Evolutionary conservation across 768 basidiomycete species (phyloP).

Genomic region (Lentinula guzmanii): DNA sequence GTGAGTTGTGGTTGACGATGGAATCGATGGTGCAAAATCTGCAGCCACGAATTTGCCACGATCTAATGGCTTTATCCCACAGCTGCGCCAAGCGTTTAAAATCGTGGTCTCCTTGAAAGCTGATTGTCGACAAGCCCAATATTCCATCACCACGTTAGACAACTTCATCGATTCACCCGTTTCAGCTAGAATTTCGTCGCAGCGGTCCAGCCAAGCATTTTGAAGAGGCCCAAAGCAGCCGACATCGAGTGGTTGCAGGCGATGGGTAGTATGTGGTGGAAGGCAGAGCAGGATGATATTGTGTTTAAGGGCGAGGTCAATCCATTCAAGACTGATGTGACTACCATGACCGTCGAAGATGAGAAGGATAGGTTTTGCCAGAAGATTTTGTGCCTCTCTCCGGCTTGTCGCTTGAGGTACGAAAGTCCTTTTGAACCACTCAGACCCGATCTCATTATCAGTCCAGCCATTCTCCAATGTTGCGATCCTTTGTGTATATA

Average conservation of each 20-base stretch:
- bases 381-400: slow-evolving; percentile 8
- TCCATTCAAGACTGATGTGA: slow-evolving; percentile 23
- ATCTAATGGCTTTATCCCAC: neutral
- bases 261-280: no score
- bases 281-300: slow-evolving; percentile 25
- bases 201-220: neutral
- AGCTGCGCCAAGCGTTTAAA: no score
- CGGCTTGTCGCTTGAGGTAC: slow-evolving; percentile 22
- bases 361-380: slow-evolving; percentile 27
- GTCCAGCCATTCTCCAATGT: slow-evolving; percentile 23
- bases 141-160: no score
- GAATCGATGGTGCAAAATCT: neutral
- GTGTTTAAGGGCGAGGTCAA: slow-evolving; percentile 19
- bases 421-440: slow-evolving; percentile 17
- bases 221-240: neutral
- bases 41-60: neutral
- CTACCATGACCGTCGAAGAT: slow-evolving; percentile 41
- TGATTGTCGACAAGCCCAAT: no score
- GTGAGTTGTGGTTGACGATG: neutral
- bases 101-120: no score
- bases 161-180: neutral
- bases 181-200: neutral
- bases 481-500: slow-evolving; percentile 19
- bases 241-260: no score
- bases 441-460: slow-evolving; percentile 22